Base-by-base conservation (phyloP, 768 basidiomycete genomes). In the Mrakia hoshinonis region DNA sequence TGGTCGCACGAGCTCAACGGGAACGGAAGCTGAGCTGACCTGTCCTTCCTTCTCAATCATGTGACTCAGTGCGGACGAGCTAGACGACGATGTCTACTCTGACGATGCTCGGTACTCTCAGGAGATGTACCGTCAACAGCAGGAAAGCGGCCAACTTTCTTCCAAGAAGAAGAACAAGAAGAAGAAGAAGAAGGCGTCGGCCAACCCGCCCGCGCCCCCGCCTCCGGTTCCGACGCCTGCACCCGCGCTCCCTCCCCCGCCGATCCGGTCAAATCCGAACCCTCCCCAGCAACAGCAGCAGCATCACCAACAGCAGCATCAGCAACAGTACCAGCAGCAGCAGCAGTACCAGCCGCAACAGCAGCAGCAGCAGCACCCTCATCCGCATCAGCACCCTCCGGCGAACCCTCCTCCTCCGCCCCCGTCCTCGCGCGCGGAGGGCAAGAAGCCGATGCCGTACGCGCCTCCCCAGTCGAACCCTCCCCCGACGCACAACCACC, bases 381-480 rank as follows among this genome's bases (percentile, higher is more conserved):
- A 80, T 74, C 82, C 81, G 74, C 83, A 79, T 77, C 80, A 73
- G 48, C 77, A 77, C n/a, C 72, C 72, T 26, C 65, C 72, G 77
- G 84, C 84, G 38, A 84, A 84, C 49, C 77, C 76, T 31, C 68
- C 69, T 46, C 66, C 72, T 77, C 85, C 85, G 38, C 85, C 84
- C 46, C 91, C 89, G 46, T 88, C 86, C 73, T 89, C 90, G 65
- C 85, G 92, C 20, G 91, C 91, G 29, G 90, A 90, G 74, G 92
- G 92, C 75, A 95, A 95, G 83, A 90, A 91, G 77, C 92, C 91
- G 39, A 93, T 93, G 91, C 83, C 87, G 2, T 92, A 92, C 78
- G 69, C 75, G 13, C 71, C 74, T 11, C 72, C 77, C 31, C 72
- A 75, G 9, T 69, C 76, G 29, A 58, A 26, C 39, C 74, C 69